Evolutionary conservation across 1,284 basidiomycete species (phyloP), one percentile per base, ranked within the genome.

Genomic region (Veloboletus limbatus): DNA sequence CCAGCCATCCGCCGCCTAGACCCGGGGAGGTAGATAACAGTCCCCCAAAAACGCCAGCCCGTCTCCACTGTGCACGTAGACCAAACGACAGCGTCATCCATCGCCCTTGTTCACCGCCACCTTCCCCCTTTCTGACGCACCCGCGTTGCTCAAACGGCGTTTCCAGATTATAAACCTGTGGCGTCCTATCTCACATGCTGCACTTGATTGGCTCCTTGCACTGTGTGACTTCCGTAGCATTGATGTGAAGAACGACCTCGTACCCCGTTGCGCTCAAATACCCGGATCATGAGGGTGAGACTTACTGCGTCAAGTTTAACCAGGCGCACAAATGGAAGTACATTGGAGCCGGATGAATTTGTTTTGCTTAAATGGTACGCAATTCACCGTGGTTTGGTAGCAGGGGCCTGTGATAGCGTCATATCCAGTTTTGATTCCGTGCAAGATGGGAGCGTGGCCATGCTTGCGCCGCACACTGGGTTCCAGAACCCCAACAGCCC

Each of bases 151-250:
- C 63, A 45, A 61, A 37, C 58, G 57, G 2, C 78, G 83, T 26
- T 80, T 73, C 28, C 76, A 75, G 51, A 70, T 80, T 43, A 50
- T 80, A 63, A 79, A 79, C 57, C 61, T 80, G 47, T 81, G 78
- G 78, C 67, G 76, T 17, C 78, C 78, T 2, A 71, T 81, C 49
- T 62, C 67, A 21, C 64, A 74, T 37, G 57, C 72, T 2, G 77
- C 71, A 14, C 60, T 68, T 18, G 74, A 79, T 52, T 63, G 63
- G 51, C 78, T 78, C 0, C 70, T 80, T 34, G 74, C 73, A 0
- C 59, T 78, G 1, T 73, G 72, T 10, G 79, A 80, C 55, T 76
- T 65, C 47, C 67, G 73, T 14, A 69, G 68, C 17, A 62, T 80
- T 14, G 56, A 70, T 47, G 43, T 40, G 6, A 56, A 60, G 24